Conservation (phyloP, 768 basidiomycete species). For the Gloeostereum incarnatum region DNA sequence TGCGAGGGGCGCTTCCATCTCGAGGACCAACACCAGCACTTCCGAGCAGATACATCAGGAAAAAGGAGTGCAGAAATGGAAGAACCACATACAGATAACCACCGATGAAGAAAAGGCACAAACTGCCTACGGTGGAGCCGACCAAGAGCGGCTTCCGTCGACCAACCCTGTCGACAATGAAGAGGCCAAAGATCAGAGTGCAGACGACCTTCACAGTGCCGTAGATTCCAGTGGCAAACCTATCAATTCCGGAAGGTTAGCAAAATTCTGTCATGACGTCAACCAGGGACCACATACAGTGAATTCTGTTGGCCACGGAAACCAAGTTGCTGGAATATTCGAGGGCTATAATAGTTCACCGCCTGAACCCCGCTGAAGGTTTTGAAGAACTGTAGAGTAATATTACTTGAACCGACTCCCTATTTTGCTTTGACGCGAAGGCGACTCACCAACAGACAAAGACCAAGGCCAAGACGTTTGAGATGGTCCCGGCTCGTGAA, state of each 20-base stretch:
- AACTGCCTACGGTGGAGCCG: slow-evolving; percentile 27
- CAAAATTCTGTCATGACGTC: no score
- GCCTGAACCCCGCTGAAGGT: neutral
- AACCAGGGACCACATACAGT: no score
- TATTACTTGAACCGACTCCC: slow-evolving; percentile 41
- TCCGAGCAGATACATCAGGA: slow-evolving; percentile 9
- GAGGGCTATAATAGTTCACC: slow-evolving; percentile 18
- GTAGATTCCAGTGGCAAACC: slow-evolving; percentile 39
- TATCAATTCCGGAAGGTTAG: no score
- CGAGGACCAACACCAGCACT: slow-evolving; percentile 22
- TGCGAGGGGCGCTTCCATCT: slow-evolving; percentile 11
- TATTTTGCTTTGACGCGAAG: no score
- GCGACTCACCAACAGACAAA: no score
- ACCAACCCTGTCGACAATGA: slow-evolving; percentile 32
- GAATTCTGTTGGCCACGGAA: slow-evolving; percentile 24
- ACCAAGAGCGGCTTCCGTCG: slow-evolving; percentile 28
- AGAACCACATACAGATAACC: slow-evolving; percentile 31
- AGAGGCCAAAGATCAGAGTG: slow-evolving; percentile 30
- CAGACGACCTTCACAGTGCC: slow-evolving; percentile 28
- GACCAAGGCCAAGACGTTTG: no score
- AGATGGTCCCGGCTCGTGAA: no score
- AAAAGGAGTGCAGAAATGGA: slow-evolving; percentile 16
- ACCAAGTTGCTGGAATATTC: slow-evolving; percentile 38
- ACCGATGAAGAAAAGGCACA: slow-evolving; percentile 35
- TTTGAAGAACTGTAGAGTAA: slow-evolving; percentile 15